Conservation (phyloP, 2,329 filamentous ascomycete species). For the Chrysoporthe puriensis region DNA sequence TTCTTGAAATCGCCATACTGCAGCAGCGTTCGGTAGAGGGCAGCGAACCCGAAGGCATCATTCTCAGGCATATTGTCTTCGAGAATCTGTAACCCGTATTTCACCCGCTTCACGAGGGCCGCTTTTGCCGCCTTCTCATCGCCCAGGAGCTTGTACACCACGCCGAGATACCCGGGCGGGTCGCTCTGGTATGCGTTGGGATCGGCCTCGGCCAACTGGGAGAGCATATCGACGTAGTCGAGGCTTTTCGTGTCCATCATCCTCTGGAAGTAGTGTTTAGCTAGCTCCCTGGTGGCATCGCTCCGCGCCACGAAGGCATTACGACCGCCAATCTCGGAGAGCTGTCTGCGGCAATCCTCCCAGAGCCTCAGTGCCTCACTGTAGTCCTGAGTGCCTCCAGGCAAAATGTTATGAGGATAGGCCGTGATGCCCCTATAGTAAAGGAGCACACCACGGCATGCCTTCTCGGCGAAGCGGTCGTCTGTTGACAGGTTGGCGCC, state of each 20-base stretch:
- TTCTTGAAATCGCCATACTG: conserved; percentile 20
- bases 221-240: conserved; percentile 25
- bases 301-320: conserved; percentile 22
- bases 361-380: conserved; percentile 24
- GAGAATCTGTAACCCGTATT: conserved; percentile 12
- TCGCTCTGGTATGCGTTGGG: conserved; percentile 9
- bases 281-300: conserved; percentile 28
- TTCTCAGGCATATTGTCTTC: conserved; percentile 28
- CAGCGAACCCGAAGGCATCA: conserved; percentile 20
- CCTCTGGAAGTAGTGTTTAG: conserved; percentile 33
- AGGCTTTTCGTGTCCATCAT: conserved; percentile 27
- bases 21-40: conserved; percentile 18
- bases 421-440: conserved; percentile 27
- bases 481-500: conserved; percentile 22
- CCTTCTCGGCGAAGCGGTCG: conserved; percentile 20
- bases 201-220: conserved; percentile 24
- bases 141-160: conserved; percentile 24
- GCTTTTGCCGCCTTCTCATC: conserved; percentile 28
- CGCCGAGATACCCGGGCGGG: conserved; percentile 28
- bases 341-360: conserved; percentile 30
- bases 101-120: conserved; percentile 20
- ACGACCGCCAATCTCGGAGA: conserved; percentile 30
- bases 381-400: not conserved
- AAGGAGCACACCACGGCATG: conserved; percentile 27
- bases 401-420: no score